Evolutionary conservation across 2,329 filamentous ascomycete genomes (phyloP).

Genomic region (Talaromyces sp.): DNA sequence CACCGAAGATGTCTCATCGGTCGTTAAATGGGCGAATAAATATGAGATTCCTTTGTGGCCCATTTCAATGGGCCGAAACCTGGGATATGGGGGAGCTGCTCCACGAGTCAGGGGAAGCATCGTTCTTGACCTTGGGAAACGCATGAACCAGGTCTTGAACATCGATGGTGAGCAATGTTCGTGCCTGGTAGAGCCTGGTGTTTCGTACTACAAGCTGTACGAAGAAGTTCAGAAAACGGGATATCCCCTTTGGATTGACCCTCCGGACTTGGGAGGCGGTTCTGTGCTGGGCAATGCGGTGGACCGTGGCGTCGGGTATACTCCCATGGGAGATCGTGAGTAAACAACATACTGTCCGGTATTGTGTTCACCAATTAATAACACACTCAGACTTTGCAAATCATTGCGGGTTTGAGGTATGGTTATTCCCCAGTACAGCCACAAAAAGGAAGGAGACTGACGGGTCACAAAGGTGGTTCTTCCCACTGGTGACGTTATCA

Average conservation of each 20-base stretch:
- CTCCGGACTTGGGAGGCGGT: constrained; percentile 48
- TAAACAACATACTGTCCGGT: neutral
- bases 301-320: constrained; percentile 42
- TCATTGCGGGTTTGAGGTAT: neutral
- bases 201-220: constrained; percentile 44
- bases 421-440: constrained; percentile 25
- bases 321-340: constrained; percentile 22
- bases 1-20: constrained; percentile 26
- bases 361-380: neutral
- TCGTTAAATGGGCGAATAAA: constrained; percentile 29
- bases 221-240: constrained; percentile 33
- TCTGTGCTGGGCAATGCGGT: constrained; percentile 47
- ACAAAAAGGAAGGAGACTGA: constrained; percentile 22
- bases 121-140: constrained; percentile 36
- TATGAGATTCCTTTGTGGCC: constrained; percentile 28
- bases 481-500: constrained; percentile 31
- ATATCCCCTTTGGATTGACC: constrained; percentile 44
- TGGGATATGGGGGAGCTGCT: constrained; percentile 47
- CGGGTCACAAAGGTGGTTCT: constrained; percentile 28
- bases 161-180: constrained; percentile 28
- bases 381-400: constrained; percentile 31
- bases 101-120: constrained; percentile 41
- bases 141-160: constrained; percentile 29
- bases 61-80: constrained; percentile 38
- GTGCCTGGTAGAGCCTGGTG: constrained; percentile 37